These are phyloP conservation scores for Silene vulgaris DNA, from an alignment of 179 eudicot species.

Conservation along the genomic window DNA sequence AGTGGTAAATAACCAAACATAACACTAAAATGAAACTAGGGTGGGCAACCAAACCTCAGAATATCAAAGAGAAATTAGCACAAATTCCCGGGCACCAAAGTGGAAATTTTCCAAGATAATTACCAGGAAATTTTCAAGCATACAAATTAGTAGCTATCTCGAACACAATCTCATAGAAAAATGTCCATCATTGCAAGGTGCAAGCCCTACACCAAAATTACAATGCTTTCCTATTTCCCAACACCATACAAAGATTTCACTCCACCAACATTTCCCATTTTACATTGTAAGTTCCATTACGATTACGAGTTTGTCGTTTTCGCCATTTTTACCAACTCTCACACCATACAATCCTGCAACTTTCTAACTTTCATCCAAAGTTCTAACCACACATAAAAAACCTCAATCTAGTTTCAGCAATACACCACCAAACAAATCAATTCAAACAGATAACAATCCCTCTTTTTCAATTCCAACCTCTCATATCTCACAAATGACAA, in stretches of 20 bases:
- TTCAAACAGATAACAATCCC: slow-evolving; percentile 13
- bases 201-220: background rate
- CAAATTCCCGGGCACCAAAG: no score
- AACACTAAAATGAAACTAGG: no score
- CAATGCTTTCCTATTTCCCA: background rate
- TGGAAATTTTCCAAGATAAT: background rate
- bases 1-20: background rate
- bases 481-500: background rate
- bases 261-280: background rate
- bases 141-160: background rate
- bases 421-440: background rate
- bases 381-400: background rate
- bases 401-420: background rate
- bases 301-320: background rate
- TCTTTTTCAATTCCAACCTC: background rate
- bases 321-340: background rate
- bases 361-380: background rate
- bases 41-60: no score
- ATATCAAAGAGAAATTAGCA: no score
- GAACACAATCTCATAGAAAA: background rate
- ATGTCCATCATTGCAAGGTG: background rate
- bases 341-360: background rate
- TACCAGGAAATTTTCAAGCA: slow-evolving; percentile 2
- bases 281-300: background rate
- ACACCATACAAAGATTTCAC: background rate